Base-by-base conservation (phyloP, 495 filamentous ascomycete genomes). In the Thermothielavioides terrestris region DNA sequence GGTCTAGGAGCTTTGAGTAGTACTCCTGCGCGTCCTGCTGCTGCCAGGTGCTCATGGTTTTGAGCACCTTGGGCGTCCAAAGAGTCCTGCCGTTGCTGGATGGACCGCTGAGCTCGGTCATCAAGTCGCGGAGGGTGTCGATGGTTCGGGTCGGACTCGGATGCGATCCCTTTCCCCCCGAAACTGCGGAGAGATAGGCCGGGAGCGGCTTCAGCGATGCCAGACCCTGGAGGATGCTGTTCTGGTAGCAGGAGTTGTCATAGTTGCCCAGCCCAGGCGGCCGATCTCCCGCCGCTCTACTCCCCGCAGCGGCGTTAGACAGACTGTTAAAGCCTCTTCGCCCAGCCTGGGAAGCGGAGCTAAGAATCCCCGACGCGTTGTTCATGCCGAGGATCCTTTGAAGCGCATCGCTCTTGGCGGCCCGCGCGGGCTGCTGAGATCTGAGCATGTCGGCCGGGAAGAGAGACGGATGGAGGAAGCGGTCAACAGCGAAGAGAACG, bases 21-120 rank as follows among this genome's bases (percentile, higher is more conserved):
- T 95, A 99, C 64, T 99, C 94, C 65, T 99, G 94, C 5, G 94
- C 94, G 71, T 99, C 94, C 61, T 99, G 94, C 59, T 99, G 94
- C 63, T 95, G 84, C 83, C 85, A 92, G 39, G 84, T 91, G 60
- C 82, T 89, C 82, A 96, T 88, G 11, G 78, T 85, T 61, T 92
- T 92, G 12, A 96, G 61, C 47, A 82, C 79, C 2, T 77, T 64
- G 0, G 85, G 85, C 15, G 86, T 86, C 86, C 87, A 92, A 9
- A 94, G 68, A 32, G 77, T 81, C 55, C 72, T 75, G 27, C 87
- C 87, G 53, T 82, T 77, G 58, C 84, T 86, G 20, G 67, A 62
- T 2, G 76, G 61, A 58, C 82, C 76, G 53, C 86, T 88, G 44
- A 96, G 69, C 37, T 76, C 77, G 6, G 66, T 64, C 37, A 94